Conservation (phyloP, 352 stramenopile genomes). For the Paralagenidium karlingii region DNA sequence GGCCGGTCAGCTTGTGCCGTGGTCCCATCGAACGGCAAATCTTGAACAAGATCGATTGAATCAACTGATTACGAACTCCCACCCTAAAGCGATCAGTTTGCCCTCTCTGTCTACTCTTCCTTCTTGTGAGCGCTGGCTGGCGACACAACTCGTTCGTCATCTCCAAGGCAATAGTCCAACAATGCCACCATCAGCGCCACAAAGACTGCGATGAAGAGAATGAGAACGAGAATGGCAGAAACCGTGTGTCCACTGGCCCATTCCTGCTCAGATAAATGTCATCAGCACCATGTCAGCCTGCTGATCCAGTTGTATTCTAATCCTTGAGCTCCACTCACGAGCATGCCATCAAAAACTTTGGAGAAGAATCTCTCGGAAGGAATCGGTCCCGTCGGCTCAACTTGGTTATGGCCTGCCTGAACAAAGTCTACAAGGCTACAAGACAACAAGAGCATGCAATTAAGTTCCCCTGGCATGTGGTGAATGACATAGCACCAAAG, state of each 20-base stretch:
- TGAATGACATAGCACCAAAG: background rate
- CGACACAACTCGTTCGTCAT: conserved; percentile 32
- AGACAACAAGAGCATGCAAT: background rate
- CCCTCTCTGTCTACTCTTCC: background rate
- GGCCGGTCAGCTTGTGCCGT: too few relatives aligned
- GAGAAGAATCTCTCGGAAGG: conserved; percentile 50
- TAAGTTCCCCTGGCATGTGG: background rate
- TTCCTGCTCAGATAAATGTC: conserved; percentile 11
- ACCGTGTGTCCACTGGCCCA: conserved; percentile 62
- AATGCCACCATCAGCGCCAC: conserved; percentile 57
- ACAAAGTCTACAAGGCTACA: conserved; percentile 42
- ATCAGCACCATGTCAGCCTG: conserved; percentile 1
- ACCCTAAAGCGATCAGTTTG: background rate
- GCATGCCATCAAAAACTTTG: conserved; percentile 36
- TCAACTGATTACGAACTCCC: background rate
- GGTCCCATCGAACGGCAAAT: background rate
- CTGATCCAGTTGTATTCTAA: background rate
- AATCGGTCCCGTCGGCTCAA: conserved; percentile 35
- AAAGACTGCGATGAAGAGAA: conserved; percentile 42
- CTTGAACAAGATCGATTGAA: too few relatives aligned
- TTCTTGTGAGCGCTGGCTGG: conserved; percentile 16
- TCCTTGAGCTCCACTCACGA: conserved; percentile 6
- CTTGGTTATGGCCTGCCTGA: conserved; percentile 36
- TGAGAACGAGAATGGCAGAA: conserved; percentile 36
- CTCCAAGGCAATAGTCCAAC: conserved; percentile 58